A percentile compares a stretch with the other conserved stretches of the same genome.
phyloP scores from a whole-genome alignment of 192 early-diverging fungal species.

The Mortierella antarctica region DNA sequence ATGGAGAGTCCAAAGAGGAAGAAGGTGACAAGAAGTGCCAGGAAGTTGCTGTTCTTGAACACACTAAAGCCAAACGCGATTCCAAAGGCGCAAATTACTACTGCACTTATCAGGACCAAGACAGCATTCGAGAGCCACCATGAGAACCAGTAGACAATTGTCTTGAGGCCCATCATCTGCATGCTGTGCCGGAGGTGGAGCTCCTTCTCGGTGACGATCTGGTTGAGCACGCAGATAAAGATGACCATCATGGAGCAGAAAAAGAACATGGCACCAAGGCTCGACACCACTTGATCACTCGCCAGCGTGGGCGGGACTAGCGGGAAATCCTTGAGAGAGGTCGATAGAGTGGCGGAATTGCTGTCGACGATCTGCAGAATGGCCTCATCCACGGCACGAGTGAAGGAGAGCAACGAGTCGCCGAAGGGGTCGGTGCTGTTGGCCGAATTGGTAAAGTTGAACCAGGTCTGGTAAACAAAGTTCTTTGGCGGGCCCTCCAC shows the following conservation, averaged over 20 bases:
- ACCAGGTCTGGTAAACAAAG: conserved; percentile 81
- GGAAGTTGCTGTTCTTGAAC: conserved; percentile 72
- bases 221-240: conserved; percentile 69
- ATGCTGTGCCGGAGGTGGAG: conserved; percentile 74
- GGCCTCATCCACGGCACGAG: conserved; percentile 78
- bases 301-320: conserved; percentile 61
- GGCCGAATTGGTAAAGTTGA: conserved; percentile 67
- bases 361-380: conserved; percentile 50
- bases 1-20: conserved; percentile 81
- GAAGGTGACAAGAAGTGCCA: conserved; percentile 67
- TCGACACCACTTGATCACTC: conserved; percentile 70
- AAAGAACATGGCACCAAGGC: conserved; percentile 65
- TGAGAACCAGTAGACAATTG: conserved; percentile 73
- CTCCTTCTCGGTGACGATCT: conserved; percentile 82
- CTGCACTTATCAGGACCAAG: conserved; percentile 65
- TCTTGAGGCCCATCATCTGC: conserved; percentile 85
- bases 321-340: conserved; percentile 79
- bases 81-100: conserved; percentile 70
- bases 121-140: conserved; percentile 69
- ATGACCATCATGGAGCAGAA: conserved; percentile 69
- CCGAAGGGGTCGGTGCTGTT: conserved; percentile 75
- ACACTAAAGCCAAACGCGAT: conserved; percentile 69
- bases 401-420: conserved; percentile 65
- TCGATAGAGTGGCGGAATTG: conserved; percentile 45
- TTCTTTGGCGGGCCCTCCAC: conserved; percentile 57